Conservation (phyloP, 192 early-diverging fungal genomes). For the Coemansia sp. region DNA sequence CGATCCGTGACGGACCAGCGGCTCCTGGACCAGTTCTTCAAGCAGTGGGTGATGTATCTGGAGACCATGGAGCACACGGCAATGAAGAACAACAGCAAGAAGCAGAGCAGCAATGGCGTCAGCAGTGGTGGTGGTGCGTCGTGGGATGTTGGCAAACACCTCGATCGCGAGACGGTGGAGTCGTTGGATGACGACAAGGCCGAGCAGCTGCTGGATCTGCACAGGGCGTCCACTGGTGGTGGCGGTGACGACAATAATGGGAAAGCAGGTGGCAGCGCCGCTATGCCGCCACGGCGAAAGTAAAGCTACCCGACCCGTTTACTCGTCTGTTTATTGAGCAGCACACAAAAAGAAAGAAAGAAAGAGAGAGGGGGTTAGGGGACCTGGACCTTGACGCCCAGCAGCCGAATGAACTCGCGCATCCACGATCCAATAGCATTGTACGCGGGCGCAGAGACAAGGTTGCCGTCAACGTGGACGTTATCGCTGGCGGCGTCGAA, state of each 20-base stretch:
- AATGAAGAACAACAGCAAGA: not conserved
- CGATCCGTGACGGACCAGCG: constrained; percentile 36
- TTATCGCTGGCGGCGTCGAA: constrained; percentile 33
- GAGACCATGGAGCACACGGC: constrained; percentile 32
- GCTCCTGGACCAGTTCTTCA: constrained; percentile 45
- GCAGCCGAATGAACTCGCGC: constrained; percentile 52
- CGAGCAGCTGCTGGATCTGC: constrained; percentile 51
- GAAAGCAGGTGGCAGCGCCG: not conserved
- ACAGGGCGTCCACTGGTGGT: constrained; percentile 26
- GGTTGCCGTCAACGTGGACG: constrained; percentile 43
- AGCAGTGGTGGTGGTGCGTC: not conserved
- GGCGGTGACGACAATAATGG: not conserved
- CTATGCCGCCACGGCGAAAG: constrained; percentile 11
- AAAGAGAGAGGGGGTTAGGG: not conserved
- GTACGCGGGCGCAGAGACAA: constrained; percentile 49
- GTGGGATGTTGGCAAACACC: constrained; percentile 31
- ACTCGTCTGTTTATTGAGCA: not conserved
- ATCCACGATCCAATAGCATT: constrained; percentile 49
- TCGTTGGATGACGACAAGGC: constrained; percentile 53
- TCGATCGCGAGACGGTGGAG: constrained; percentile 36
- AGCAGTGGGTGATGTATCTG: constrained; percentile 48
- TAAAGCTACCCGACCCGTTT: not conserved
- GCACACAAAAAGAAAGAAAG: not conserved
- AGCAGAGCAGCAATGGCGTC: not conserved
- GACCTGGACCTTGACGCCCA: constrained; percentile 38